Base-by-base conservation (phyloP, 352 stramenopile genomes). In the Phytophthora macrochlamydospora region DNA sequence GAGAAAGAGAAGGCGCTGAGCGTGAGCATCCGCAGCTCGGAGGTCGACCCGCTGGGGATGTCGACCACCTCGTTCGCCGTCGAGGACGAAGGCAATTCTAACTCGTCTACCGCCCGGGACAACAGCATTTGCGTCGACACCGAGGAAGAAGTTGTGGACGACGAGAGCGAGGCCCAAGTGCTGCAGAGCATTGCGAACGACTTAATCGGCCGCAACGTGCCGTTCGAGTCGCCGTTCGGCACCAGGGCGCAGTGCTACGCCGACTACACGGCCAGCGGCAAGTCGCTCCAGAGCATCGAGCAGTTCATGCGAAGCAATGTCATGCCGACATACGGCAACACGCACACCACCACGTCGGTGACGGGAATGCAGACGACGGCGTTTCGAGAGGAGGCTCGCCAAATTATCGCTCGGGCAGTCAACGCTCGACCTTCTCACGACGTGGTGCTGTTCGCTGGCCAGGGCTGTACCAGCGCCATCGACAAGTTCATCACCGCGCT, bases 281-380 rank as follows among this genome's bases (percentile, higher is more conserved):
- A 95, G 65, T 81, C 92, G 3, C 59, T 98, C 1, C 62, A 63
- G 46, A 95, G 77, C 37, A 92, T 99, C n/a, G 97, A 99, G 73
- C 57, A 83, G 18, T 99, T 98, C 61, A 79, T 99, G 5, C 58
- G 69, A 18, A 56, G 81, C 30, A 79, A 92, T 29, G 97, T 98
- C 44, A 71, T 98, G 59, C 96, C 97, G 1, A 86, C 97, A 37
- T 99, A 99, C 71, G 97, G 94, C 44, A 99, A 99, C 70, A 99
- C 97, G 9, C 97, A 99, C 76, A 99, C 97, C 5, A 93, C 81
- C 13, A 92, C 85, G 2, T 96, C 84, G 7, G 74, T 89, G 46
- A 90, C 81, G 44, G 85, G 85, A 0, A 45, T 89, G 24, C 84
- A 91, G 58, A 97, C 83, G 13, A 98, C 94, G 6, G 97, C 91